These are phyloP conservation scores for Fusarium fujikuroi DNA, from an alignment of 2,329 filamentous ascomycete genomes.

Conservation along the genomic window DNA sequence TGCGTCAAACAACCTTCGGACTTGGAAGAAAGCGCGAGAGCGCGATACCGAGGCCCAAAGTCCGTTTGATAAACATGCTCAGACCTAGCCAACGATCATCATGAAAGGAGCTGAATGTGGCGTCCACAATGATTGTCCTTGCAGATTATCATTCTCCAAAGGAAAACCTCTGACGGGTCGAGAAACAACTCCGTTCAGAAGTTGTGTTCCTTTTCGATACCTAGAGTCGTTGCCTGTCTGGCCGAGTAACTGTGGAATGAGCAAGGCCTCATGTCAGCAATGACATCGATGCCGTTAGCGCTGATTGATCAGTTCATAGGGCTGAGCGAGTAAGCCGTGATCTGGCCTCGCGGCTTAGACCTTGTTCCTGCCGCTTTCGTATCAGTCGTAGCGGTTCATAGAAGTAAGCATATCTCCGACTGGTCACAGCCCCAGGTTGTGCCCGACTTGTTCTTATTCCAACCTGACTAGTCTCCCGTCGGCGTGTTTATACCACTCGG, in stretches of 20 bases:
- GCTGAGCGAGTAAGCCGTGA: slow-evolving; percentile 11
- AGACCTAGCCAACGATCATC: not conserved
- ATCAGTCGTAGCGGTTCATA: not conserved
- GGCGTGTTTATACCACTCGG: slow-evolving; percentile 3
- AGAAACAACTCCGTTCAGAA: not conserved
- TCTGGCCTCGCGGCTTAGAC: not conserved
- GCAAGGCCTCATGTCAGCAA: not conserved
- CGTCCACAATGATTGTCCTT: not conserved
- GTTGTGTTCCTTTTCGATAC: not conserved
- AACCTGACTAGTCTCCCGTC: not conserved
- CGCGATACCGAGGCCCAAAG: not conserved
- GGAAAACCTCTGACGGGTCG: not conserved
- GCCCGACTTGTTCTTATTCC: slow-evolving; percentile 1
- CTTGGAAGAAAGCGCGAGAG: slow-evolving; percentile 26
- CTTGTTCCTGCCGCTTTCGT: not conserved
- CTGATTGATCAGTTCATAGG: slow-evolving; percentile 7
- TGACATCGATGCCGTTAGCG: not conserved
- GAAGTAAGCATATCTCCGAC: not conserved
- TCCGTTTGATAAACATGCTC: not conserved
- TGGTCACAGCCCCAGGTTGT: not conserved
- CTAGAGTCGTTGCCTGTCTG: not conserved
- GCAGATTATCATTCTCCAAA: not conserved
- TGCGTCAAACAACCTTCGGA: not conserved
- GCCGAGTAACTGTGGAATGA: not conserved
- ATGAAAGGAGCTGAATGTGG: not conserved